Base-by-base conservation (phyloP, 352 stramenopile species). In the Phytopythium boreale region DNA sequence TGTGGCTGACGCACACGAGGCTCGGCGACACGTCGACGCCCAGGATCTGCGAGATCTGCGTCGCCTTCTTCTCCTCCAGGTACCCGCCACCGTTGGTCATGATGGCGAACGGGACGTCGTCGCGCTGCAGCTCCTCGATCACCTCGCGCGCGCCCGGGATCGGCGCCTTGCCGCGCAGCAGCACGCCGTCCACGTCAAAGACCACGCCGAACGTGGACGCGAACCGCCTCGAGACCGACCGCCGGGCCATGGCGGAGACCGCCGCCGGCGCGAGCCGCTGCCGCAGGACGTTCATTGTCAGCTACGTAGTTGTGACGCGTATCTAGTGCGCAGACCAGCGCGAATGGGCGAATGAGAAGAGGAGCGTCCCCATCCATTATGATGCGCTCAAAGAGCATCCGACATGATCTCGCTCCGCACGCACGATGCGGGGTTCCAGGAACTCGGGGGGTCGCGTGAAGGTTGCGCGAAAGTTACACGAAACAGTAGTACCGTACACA, bases 31-130 rank as follows among this genome's bases (percentile, higher is more conserved):
- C 75, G n/a, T 80, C 68, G 4, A 76, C 73, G 22, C 81, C 82
- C 19, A 94, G 47, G 59, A 93, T 90, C 57, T 82, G 46, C 37
- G 84, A 85, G 31, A 95, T 76, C 67, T 92, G 81, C 34, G 63
- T 61, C 41, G 87, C 84, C 65, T 93, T 95, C 60, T 80, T 90
- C n/a, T 74, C 67, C 63, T 95, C 87, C 3, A 72, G 68, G 70
- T 91, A 91, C n/a, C 87, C 87, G 43, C 87, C 87, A 55, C 84
- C 87, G 57, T 95, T 95, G 52, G 87, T 95, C 87, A 95, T 93
- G 69, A 95, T 92, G 46, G 84, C 82, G 56, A 84, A 92, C 64
- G 87, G 87, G 52, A 85, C 85, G 44, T 84, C 63, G 44, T 76
- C 74, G 41, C 74, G 69, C 43, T 83, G 53, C 43, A 95, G 73